These are phyloP conservation scores for Citrus mangshanensis DNA, from an alignment of 345 rosid species.

Conservation along the genomic window DNA sequence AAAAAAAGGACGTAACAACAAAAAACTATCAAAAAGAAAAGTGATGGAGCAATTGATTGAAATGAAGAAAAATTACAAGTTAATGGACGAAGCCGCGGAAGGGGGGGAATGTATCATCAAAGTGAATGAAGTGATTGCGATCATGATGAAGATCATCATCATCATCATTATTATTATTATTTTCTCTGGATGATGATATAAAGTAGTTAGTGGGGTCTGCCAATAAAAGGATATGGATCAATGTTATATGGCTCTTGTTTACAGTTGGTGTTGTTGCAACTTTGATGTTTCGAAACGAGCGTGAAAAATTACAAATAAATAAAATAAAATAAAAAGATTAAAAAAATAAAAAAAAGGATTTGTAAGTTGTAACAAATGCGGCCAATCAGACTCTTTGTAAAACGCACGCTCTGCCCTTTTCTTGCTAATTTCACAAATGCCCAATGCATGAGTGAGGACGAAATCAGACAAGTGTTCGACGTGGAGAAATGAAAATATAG, in stretches of 20 bases:
- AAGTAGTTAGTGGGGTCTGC: background rate
- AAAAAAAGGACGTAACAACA: background rate
- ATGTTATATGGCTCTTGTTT: background rate
- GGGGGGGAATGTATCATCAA: background rate
- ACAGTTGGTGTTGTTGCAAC: background rate
- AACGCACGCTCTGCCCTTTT: background rate
- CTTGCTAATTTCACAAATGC: background rate
- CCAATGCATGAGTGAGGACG: background rate
- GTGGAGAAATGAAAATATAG: background rate
- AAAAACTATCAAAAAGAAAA: conserved; percentile 3
- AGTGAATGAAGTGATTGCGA: background rate
- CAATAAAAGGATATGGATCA: background rate
- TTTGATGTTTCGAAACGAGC: too few relatives aligned
- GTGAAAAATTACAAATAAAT: background rate
- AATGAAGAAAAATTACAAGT: conserved; percentile 7
- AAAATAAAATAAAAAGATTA: background rate
- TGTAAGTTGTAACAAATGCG: background rate
- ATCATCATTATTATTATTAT: too few relatives aligned
- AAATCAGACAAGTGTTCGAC: background rate
- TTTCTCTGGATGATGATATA: background rate
- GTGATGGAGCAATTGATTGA: conserved; percentile 25
- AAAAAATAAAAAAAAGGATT: background rate
- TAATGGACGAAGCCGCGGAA: background rate
- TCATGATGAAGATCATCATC: background rate
- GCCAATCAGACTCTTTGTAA: background rate